Conservation (phyloP, 805 yeast species). For the Hyphopichia homilentoma region DNA sequence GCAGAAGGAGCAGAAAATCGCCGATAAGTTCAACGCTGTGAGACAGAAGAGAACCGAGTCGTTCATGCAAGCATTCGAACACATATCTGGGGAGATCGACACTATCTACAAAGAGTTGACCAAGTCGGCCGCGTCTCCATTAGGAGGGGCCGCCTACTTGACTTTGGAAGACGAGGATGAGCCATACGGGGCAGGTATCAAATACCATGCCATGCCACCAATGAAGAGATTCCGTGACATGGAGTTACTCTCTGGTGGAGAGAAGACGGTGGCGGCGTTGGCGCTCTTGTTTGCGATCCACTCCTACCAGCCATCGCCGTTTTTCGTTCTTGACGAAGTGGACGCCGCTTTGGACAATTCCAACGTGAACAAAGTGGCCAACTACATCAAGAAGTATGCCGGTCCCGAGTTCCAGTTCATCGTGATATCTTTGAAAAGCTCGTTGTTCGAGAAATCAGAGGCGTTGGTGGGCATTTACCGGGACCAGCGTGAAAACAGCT, state of each 20-base stretch:
- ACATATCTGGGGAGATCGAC: slow-evolving; percentile 70
- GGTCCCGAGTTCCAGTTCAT: slow-evolving; percentile 84
- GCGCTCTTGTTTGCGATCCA: slow-evolving; percentile 91
- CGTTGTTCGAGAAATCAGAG: slow-evolving; percentile 83
- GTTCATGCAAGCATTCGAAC: slow-evolving; percentile 74
- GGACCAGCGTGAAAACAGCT: slow-evolving; percentile 69
- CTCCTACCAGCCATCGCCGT: slow-evolving; percentile 89
- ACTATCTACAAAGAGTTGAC: slow-evolving; percentile 83
- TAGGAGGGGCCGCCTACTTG: slow-evolving; percentile 92
- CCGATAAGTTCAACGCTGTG: slow-evolving; percentile 55
- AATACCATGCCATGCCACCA: slow-evolving; percentile 95
- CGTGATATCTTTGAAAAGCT: slow-evolving; percentile 86
- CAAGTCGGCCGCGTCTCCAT: slow-evolving; percentile 60
- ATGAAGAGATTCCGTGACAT: slow-evolving; percentile 89
- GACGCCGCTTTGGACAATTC: slow-evolving; percentile 95
- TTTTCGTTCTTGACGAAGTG: slow-evolving; percentile 94
- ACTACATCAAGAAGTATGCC: slow-evolving; percentile 71
- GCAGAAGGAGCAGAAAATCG: slow-evolving; percentile 52
- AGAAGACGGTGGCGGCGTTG: slow-evolving; percentile 92
- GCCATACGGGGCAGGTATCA: slow-evolving; percentile 79
- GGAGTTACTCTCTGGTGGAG: slow-evolving; percentile 94
- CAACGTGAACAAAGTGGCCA: slow-evolving; percentile 84
- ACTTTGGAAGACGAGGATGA: slow-evolving; percentile 86
- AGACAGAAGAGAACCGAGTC: slow-evolving; percentile 54
- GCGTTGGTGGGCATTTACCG: slow-evolving; percentile 91